Conservation (phyloP, 1,284 basidiomycete genomes). For the Austropuccinia psidii region DNA sequence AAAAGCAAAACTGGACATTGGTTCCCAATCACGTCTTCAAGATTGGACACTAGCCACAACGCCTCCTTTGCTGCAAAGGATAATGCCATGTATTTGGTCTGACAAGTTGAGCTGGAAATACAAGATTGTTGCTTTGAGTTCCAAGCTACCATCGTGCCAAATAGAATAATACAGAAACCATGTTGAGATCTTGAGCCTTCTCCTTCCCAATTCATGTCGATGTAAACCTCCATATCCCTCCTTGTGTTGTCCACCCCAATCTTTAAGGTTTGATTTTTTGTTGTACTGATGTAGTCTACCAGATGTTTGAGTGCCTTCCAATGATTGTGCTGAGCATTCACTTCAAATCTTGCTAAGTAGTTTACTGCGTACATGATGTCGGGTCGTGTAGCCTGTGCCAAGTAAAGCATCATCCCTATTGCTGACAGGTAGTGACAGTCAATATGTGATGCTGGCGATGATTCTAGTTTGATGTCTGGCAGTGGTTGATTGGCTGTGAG, state of each 20-base stretch:
- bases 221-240: not conserved
- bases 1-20: too few relatives aligned
- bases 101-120: not conserved
- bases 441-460: too few relatives aligned
- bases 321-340: not conserved
- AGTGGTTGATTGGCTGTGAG: too few relatives aligned
- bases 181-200: too few relatives aligned
- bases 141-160: not conserved
- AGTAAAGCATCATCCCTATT: not conserved
- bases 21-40: too few relatives aligned
- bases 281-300: not conserved
- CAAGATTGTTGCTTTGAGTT: not conserved
- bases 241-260: too few relatives aligned
- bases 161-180: not conserved
- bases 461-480: too few relatives aligned
- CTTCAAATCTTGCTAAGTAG: not conserved
- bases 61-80: not conserved
- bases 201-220: not conserved
- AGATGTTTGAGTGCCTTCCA: not conserved
- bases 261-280: too few relatives aligned
- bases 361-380: not conserved
- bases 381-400: not conserved
- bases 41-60: not conserved
- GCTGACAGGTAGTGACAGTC: too few relatives aligned
- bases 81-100: not conserved